phyloP scores from a whole-genome alignment of 2,329 filamentous ascomycete genomes.

The Botrytis elliptica region DNA sequence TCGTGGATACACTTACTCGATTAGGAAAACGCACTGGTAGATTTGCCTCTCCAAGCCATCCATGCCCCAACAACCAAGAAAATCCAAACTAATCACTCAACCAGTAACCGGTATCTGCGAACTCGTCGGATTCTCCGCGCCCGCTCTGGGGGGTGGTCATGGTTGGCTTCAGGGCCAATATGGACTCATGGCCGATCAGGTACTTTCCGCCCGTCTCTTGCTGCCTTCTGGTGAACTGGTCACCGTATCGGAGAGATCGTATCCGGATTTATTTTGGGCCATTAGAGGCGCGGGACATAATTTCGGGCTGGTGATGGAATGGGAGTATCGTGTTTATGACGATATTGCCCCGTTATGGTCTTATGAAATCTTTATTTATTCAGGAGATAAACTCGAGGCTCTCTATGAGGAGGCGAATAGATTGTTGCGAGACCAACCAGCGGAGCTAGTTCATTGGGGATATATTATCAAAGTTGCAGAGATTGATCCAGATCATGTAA shows the following conservation, averaged over 20 bases:
- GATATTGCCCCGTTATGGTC: constrained; percentile 1
- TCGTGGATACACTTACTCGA: neutral
- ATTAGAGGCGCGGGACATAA: constrained; percentile 37
- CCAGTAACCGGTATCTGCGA: neutral
- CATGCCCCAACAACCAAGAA: neutral
- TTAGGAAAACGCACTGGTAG: constrained; percentile 6
- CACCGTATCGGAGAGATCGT: constrained; percentile 41
- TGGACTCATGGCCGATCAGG: constrained; percentile 46
- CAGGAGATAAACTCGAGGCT: constrained; percentile 13
- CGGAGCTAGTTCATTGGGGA: constrained; percentile 12
- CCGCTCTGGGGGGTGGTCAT: constrained; percentile 45
- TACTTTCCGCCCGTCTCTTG: constrained; percentile 45
- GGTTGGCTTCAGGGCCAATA: constrained; percentile 42
- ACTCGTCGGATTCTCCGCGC: neutral
- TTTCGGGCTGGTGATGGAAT: constrained; percentile 45
- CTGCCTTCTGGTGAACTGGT: constrained; percentile 45
- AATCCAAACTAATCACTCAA: neutral
- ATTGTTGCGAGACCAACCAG: constrained; percentile 8
- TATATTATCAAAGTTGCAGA: constrained; percentile 6
- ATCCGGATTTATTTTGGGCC: constrained; percentile 50
- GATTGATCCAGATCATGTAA: constrained; percentile 13
- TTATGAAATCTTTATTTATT: constrained; percentile 6
- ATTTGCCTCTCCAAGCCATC: neutral
- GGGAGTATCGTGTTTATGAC: constrained; percentile 8
- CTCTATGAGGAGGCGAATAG: neutral